Base-by-base conservation (phyloP, 2,329 filamentous ascomycete genomes). In the Clonostachys solani region DNA sequence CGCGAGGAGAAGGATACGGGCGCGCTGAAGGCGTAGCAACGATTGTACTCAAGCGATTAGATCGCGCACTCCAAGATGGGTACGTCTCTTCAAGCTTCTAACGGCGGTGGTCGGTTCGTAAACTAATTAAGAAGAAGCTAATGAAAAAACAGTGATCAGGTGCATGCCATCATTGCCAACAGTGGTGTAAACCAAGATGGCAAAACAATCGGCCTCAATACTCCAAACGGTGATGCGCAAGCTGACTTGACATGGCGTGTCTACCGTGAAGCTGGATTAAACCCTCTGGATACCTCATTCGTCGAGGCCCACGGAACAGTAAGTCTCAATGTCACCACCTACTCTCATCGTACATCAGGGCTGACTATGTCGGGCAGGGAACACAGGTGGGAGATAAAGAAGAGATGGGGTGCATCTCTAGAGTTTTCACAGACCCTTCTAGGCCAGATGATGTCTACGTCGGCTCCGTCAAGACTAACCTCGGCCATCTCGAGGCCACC, bases 21-120 rank as follows among this genome's bases (percentile, higher is more conserved):
- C 71, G 83, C 33, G 83, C 81, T 2, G 84, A 87, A 55, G 84
- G 82, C 1, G 68, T 79, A 19, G 80, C 72, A 0, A 70, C 78
- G n/a, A 60, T 87, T 2, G 54, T 86, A 4, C 56, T 87, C 43
- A 86, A 86, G 60, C 72, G 72, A 2, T 63, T 86, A 0, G 63
- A 68, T 8, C 74, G 81, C 56, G 83, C 83, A 1, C 53, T 85
- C 6, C 63, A 65, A 10, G 77, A 81, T 52, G 77, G 78, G 15
- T 80, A 75, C 53, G 23, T 59, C 60, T 0, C 61, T 65, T 34
- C 52, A 58, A 13, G 56, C 58, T 8, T 50, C 66, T 13, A 57
- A 69, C 35, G 54, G 57, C 5, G 60, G 23, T 23, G 8, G 7
- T 8, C 7, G 2, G 23, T 7, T 23, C 9, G 2, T 7, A 3